phyloP scores from a whole-genome alignment of 2,329 filamentous ascomycete genomes.

The Mycocentrospora acerina region DNA sequence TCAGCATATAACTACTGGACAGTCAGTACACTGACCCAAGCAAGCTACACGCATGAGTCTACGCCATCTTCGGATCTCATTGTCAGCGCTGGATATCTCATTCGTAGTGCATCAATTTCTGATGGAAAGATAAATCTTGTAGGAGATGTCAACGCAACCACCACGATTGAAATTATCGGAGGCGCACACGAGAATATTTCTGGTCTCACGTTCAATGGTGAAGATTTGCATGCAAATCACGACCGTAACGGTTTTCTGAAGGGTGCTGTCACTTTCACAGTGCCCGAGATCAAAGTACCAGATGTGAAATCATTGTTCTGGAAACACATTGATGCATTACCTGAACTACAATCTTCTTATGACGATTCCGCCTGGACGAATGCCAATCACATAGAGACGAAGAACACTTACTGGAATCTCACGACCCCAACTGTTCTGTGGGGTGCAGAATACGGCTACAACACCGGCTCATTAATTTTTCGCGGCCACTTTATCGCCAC shows the following conservation, averaged over 20 bases:
- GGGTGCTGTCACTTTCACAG: slow-evolving; percentile 51
- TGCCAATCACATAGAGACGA: slow-evolving; percentile 59
- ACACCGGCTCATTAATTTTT: slow-evolving; percentile 66
- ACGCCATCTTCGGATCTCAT: slow-evolving; percentile 47
- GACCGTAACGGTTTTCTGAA: slow-evolving; percentile 53
- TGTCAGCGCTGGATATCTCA: slow-evolving; percentile 61
- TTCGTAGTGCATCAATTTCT: slow-evolving; percentile 58
- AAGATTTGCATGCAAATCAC: slow-evolving; percentile 39
- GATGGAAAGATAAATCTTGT: slow-evolving; percentile 60
- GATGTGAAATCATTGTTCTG: slow-evolving; percentile 60
- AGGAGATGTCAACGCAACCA: slow-evolving; percentile 70
- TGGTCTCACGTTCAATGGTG: slow-evolving; percentile 60
- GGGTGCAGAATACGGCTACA: slow-evolving; percentile 70
- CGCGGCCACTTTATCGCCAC: slow-evolving; percentile 67
- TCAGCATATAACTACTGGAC: slow-evolving; percentile 69
- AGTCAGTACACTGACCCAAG: slow-evolving; percentile 34
- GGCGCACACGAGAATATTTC: slow-evolving; percentile 54
- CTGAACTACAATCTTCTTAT: slow-evolving; percentile 64
- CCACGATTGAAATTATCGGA: slow-evolving; percentile 67
- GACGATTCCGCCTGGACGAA: slow-evolving; percentile 67
- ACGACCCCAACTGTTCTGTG: slow-evolving; percentile 56
- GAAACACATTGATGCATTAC: slow-evolving; percentile 68
- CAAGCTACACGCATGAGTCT: slow-evolving; percentile 15
- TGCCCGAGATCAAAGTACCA: slow-evolving; percentile 56
- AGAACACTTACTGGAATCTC: slow-evolving; percentile 49